A percentile compares a stretch with the other conserved stretches of the same genome.
phyloP scores from a whole-genome alignment of 768 basidiomycete genomes.

The Amanita molliuscula region DNA sequence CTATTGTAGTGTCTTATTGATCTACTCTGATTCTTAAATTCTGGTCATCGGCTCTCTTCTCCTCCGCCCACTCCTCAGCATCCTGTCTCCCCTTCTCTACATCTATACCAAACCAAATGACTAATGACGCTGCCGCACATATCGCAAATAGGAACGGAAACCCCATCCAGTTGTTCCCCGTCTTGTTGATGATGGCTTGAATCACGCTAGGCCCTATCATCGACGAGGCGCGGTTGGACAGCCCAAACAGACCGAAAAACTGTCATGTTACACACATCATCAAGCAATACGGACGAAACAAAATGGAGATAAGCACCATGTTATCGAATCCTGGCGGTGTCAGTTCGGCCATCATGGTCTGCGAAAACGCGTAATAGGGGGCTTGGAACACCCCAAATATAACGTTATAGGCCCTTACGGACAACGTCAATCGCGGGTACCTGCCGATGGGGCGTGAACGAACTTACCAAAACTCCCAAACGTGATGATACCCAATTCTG shows the following conservation, averaged over 20 bases:
- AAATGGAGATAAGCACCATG: conserved; percentile 25
- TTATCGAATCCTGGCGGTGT: conserved; percentile 84
- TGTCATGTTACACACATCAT: conserved; percentile 16
- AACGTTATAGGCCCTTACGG: conserved; percentile 64
- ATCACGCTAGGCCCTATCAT: conserved; percentile 85
- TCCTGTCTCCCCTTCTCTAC: conserved; percentile 51
- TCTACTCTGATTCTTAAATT: not conserved
- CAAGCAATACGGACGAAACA: not conserved
- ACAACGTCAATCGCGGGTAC: not conserved
- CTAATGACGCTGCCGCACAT: conserved; percentile 51
- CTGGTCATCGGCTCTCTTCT: not conserved
- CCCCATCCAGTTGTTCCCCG: conserved; percentile 71
- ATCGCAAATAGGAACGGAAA: conserved; percentile 79
- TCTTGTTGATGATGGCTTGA: conserved; percentile 67
- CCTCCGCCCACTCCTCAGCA: conserved; percentile 49
- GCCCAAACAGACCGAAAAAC: conserved; percentile 83
- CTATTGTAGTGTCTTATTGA: not conserved
- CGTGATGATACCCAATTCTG: conserved; percentile 69
- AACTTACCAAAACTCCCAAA: conserved; percentile 76
- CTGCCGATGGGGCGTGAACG: not conserved
- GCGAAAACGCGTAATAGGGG: conserved; percentile 80
- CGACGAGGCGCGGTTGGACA: conserved; percentile 78
- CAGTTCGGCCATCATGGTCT: conserved; percentile 86
- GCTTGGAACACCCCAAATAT: conserved; percentile 77
- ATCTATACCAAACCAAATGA: conserved; percentile 73